Evolutionary conservation across 306 rosid genomes (phyloP), one percentile per base, ranked within the genome.

Genomic region (Citrullus amarus): DNA sequence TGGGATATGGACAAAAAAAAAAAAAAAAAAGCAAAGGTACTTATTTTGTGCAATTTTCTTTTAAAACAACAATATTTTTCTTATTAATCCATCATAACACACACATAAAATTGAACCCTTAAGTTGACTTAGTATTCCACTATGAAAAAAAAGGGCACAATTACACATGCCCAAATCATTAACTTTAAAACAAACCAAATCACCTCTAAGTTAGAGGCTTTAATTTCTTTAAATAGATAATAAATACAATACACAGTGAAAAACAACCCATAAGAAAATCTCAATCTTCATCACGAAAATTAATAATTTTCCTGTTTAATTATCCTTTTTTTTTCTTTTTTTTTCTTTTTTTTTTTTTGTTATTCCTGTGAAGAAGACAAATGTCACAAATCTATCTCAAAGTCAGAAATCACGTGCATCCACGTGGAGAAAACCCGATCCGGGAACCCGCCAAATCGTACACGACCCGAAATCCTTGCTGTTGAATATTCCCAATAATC

Each of bases 401-500:
- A 9, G 3, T 25, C 59, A 25, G 36, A 28, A 0, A 53, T 90
- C 85, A 88, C 50, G 41, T 83, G 79, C 94, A 90, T 0, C 94
- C 92, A 59, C 84, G 85, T 0, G 91, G 89, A 0, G 90, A 81
- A 59, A 90, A 90, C 81, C 94, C 94, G 87, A 90, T 81, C 88
- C 90, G 90, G 0, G 88, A 86, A 66, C 84, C 77, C 16, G 83
- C 85, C 39, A 90, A 58, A 18, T 90, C 94, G 44, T 80, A 90
- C 25, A 83, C 88, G 0, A 90, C 90, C 82, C 94, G 89, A n/a
- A 90, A 88, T 1, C 94, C 94, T 78, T 90, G 94, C 77, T 90
- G 94, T 81, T 90, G 94, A 15, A 90, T 90, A 76, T 90, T 90
- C 0, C 94, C 94, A 17, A 90, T 80, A 17, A 90, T 90, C 11